These are phyloP conservation scores for Magnusiomyces tetraspermus DNA, from an alignment of 1,139 yeast species.

Conservation along the genomic window DNA sequence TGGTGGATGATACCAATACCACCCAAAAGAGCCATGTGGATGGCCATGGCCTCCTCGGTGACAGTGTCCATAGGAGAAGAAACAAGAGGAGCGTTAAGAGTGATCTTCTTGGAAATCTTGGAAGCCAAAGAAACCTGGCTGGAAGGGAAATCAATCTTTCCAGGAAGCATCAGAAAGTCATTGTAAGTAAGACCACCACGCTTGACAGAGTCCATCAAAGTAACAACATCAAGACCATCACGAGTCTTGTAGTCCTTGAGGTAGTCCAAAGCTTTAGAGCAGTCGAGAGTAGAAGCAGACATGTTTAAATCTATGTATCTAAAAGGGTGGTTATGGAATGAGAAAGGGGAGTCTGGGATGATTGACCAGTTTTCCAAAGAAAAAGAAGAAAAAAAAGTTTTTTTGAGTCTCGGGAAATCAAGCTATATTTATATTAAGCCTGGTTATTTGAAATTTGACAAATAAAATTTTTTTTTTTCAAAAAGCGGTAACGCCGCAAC, in stretches of 20 bases:
- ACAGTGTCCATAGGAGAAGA: conserved; percentile 99
- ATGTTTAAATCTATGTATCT: conserved; percentile 4
- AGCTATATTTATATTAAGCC: neutral
- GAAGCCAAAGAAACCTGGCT: conserved; percentile 68
- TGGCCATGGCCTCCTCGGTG: conserved; percentile 96
- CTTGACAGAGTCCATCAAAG: conserved; percentile 78
- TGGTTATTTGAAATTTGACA: too few relatives aligned
- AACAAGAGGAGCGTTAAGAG: conserved; percentile 87
- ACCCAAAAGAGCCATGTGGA: conserved; percentile 95
- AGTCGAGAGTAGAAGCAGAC: conserved; percentile 33
- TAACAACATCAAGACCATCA: conserved; percentile 79
- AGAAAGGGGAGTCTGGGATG: conserved; percentile 6
- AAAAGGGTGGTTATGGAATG: neutral
- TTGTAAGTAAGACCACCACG: conserved; percentile 98
- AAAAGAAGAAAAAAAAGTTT: conserved; percentile 12
- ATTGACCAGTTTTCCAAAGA: conserved; percentile 12
- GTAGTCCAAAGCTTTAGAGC: conserved; percentile 57
- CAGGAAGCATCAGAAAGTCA: conserved; percentile 91
- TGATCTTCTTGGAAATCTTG: conserved; percentile 80
- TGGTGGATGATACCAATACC: conserved; percentile 99
- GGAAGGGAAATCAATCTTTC: conserved; percentile 84
- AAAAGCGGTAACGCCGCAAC: too few relatives aligned
- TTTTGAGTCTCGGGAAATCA: neutral
- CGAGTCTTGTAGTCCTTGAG: conserved; percentile 51
- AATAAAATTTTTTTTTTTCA: too few relatives aligned